Evolutionary conservation across 305 asterid genomes (phyloP), one percentile per base, ranked within the genome.

Genomic region (Nicotiana rustica): DNA sequence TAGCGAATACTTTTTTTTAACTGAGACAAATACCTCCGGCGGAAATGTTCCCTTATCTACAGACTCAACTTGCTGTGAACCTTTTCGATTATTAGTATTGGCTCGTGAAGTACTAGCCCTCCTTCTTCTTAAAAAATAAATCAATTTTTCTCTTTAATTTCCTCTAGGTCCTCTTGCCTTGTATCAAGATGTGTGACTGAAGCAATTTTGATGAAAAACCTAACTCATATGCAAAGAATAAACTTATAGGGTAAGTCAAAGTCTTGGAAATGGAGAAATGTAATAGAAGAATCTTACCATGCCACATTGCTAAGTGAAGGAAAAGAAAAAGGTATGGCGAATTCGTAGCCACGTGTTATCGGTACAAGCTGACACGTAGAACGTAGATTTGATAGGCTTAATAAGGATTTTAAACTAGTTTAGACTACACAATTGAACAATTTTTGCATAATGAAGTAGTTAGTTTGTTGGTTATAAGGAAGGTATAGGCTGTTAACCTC

Each of bases 331-430:
- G 91, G 81, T 81, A 90, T 90, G 95, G 92, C 56, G 85, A 79
- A 88, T 83, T 84, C 21, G 83, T 71, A 33, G 80, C 95, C 97
- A 91, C 83, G 92, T 91, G 92, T 87, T 89, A 36, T 64, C 19
- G 61, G 66, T 76, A 35, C 18, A 76, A 56, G 44, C 73, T 59
- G 84, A 87, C 89, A 85, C 87, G 86, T 87, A n/a, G 77, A 73
- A 85, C 87, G 86, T 87, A 29, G 77, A 68, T 78, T 78, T 35
- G 60, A 85, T 17, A 35, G 78, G 21, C 31, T 29, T 71, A 36
- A 52, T 29, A 36, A 14, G 14, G 83, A 85, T 65, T 81, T 79
- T 65, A 82, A 49, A 81, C 60, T 19, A 38, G 79, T 55, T 78
- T 80, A 84, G 56, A 56, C 68, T 81, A 61, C 33, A 68, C 19